Evolutionary conservation across 257 asterid genomes (phyloP).

Genomic region (Buddleja alternifolia): DNA sequence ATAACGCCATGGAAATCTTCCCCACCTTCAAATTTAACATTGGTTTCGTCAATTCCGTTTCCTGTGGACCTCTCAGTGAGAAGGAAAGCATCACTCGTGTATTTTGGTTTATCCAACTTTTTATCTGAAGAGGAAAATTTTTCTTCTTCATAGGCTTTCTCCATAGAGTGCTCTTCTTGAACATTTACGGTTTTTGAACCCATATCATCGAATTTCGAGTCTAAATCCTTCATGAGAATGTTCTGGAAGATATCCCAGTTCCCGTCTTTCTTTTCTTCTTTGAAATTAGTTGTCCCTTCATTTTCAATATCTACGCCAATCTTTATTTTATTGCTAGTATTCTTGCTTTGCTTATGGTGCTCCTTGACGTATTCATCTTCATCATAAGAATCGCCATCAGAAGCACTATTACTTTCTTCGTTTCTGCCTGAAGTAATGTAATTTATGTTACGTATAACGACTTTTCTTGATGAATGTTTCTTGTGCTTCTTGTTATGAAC

Average conservation of each 20-base stretch:
- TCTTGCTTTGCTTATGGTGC: constrained; percentile 54
- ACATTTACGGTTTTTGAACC: constrained; percentile 30
- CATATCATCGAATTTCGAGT: constrained; percentile 37
- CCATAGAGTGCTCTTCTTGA: constrained; percentile 35
- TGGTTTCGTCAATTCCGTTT: constrained; percentile 28
- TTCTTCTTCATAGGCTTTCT: constrained; percentile 35
- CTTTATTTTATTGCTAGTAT: constrained; percentile 30
- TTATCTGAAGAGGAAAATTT: constrained; percentile 29
- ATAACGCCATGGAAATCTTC: constrained; percentile 37
- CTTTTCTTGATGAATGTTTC: constrained; percentile 61
- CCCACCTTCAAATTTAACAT: constrained; percentile 40
- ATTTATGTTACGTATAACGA: constrained; percentile 82
- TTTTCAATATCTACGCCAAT: constrained; percentile 34
- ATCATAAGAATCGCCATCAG: constrained; percentile 48
- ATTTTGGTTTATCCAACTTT: constrained; percentile 35
- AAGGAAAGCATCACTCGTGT: constrained; percentile 58
- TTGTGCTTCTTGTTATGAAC: constrained; percentile 49
- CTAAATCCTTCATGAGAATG: constrained; percentile 72
- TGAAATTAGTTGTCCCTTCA: constrained; percentile 32
- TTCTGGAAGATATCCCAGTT: constrained; percentile 81
- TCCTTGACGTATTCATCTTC: constrained; percentile 52
- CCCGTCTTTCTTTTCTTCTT: constrained; percentile 47
- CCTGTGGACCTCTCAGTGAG: constrained; percentile 34
- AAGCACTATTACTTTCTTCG: constrained; percentile 43
- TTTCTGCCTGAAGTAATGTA: constrained; percentile 62